Conservation (phyloP, 2,329 filamentous ascomycete species). For the Dactylonectria estremocensis region DNA sequence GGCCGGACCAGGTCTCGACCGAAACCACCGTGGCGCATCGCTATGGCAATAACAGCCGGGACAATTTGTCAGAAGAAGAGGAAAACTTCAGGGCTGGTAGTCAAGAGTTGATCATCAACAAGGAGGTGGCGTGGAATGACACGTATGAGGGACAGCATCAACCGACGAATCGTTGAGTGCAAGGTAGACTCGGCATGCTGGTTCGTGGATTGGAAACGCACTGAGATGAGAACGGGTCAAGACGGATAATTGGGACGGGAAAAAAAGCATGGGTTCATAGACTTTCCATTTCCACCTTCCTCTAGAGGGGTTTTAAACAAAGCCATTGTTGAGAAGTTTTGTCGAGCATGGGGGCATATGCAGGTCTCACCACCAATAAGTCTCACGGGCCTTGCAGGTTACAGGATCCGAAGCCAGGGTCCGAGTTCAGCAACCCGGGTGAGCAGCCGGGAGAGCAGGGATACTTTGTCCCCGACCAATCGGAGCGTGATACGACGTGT, state of each 20-base stretch:
- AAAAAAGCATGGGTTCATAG: constrained; percentile 17
- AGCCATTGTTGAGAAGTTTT: background rate
- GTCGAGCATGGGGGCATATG: background rate
- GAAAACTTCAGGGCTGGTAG: constrained; percentile 34
- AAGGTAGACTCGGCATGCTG: background rate
- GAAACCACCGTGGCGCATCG: constrained; percentile 7
- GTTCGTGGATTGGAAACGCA: constrained; percentile 4
- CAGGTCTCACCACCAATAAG: background rate
- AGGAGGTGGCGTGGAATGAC: constrained; percentile 37
- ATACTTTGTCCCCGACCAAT: constrained; percentile 25
- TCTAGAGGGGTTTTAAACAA: constrained; percentile 14
- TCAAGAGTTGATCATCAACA: constrained; percentile 44
- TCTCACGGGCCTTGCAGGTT: constrained; percentile 14
- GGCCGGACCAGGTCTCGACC: constrained; percentile 31
- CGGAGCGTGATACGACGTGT: constrained; percentile 1
- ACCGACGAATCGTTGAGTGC: constrained; percentile 5
- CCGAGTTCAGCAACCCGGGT: background rate
- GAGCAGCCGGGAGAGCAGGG: constrained; percentile 17
- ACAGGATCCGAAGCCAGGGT: no score
- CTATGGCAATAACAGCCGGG: constrained; percentile 17
- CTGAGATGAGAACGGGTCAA: background rate
- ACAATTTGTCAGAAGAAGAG: constrained; percentile 32
- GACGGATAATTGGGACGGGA: background rate
- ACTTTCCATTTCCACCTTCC: constrained; percentile 1
- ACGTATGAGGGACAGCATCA: constrained; percentile 30